Evolutionary conservation across 257 asterid species (phyloP).

Genomic region (Solanum paucissectum): DNA sequence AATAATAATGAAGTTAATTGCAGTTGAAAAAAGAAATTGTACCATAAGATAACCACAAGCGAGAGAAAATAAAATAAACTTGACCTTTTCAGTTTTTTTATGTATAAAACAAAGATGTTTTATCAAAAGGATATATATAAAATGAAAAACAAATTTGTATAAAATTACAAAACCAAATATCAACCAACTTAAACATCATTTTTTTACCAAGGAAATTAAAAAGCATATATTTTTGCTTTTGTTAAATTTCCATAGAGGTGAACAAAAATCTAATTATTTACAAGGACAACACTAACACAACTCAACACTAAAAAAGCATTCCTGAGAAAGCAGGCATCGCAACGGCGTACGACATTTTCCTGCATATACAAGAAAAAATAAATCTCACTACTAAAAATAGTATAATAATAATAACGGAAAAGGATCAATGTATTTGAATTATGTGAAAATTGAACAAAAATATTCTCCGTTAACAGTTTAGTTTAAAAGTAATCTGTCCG

Average conservation of each 20-base stretch:
- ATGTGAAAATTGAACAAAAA: too few species aligned
- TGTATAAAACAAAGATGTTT: neutral
- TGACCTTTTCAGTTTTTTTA: neutral
- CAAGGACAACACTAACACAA: neutral
- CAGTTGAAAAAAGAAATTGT: neutral
- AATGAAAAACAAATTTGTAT: neutral
- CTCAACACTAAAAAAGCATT: neutral
- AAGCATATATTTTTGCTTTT: neutral
- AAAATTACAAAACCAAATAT: neutral
- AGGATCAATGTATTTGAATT: too few species aligned
- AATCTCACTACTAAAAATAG: too few species aligned
- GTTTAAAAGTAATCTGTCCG: too few species aligned
- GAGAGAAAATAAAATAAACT: neutral
- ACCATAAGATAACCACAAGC: neutral
- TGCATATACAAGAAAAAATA: neutral
- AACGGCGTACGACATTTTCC: neutral
- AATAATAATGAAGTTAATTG: too few species aligned
- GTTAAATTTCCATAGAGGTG: neutral
- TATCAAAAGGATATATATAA: neutral
- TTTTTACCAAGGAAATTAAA: neutral
- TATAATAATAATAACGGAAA: too few species aligned
- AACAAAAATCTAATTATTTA: neutral
- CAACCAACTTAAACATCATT: neutral
- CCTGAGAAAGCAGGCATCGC: neutral
- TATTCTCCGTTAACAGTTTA: too few species aligned